Conservation (phyloP, 305 asterid species). For the Stenogyne calaminthoides region DNA sequence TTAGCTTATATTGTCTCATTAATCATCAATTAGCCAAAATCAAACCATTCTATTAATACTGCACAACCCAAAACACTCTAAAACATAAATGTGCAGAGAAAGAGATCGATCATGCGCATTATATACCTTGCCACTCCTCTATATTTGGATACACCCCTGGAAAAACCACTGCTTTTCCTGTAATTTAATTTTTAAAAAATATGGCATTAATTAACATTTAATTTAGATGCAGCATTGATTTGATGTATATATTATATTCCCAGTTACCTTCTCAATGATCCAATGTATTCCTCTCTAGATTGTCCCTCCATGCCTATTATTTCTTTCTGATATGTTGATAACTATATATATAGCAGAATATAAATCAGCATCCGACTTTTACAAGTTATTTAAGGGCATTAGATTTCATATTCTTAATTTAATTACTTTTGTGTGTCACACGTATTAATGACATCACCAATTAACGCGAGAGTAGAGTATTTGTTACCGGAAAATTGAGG, state of each 20-base stretch:
- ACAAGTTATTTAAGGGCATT: too few relatives aligned
- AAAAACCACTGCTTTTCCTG: conserved; percentile 81
- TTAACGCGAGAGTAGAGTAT: not conserved
- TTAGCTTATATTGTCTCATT: conserved; percentile 29
- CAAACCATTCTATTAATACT: not conserved
- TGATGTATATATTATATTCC: not conserved
- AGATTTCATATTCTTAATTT: too few relatives aligned
- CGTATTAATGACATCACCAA: not conserved
- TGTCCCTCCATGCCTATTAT: conserved; percentile 63
- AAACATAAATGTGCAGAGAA: not conserved
- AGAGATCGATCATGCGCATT: not conserved
- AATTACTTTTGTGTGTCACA: not conserved
- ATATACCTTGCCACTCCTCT: conserved; percentile 90
- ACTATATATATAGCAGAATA: conserved; percentile 39
- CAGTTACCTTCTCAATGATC: conserved; percentile 67
- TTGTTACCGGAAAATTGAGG: conserved; percentile 73
- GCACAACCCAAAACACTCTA: too few relatives aligned
- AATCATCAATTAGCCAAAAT: conserved; percentile 8
- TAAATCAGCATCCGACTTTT: too few relatives aligned
- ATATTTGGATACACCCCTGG: conserved; percentile 88
- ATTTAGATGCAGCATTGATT: too few relatives aligned
- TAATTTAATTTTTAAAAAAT: too few relatives aligned
- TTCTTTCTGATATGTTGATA: conserved; percentile 66
- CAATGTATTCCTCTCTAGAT: conserved; percentile 86
- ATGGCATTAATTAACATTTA: too few relatives aligned